Evolutionary conservation across 2,329 filamentous ascomycete genomes (phyloP).

Genomic region (Amauroascus verrucosus): DNA sequence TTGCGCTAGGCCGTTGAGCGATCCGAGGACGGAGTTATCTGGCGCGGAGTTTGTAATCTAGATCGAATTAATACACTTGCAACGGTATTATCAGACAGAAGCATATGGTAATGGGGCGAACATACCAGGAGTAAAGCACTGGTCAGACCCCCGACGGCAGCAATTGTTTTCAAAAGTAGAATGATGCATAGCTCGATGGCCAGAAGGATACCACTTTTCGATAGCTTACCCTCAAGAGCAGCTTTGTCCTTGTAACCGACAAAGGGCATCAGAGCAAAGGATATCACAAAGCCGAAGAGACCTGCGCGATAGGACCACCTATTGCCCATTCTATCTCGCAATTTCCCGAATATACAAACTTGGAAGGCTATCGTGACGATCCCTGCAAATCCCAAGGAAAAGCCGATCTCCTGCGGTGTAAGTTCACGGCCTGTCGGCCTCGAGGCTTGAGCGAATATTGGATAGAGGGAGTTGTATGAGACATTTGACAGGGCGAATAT

Average conservation of each 20-base stretch:
- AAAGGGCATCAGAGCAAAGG: slow-evolving; percentile 82
- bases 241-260: slow-evolving; percentile 63
- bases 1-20: slow-evolving; percentile 86
- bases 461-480: slow-evolving; percentile 89
- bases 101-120: slow-evolving; percentile 15
- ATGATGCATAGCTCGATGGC: slow-evolving; percentile 72
- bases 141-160: slow-evolving; percentile 77
- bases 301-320: slow-evolving; percentile 71
- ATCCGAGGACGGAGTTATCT: slow-evolving; percentile 73
- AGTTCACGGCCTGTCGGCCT: slow-evolving; percentile 68
- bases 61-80: background rate
- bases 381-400: slow-evolving; percentile 76
- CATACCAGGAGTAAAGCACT: slow-evolving; percentile 76
- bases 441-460: slow-evolving; percentile 72
- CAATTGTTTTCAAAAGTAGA: slow-evolving; percentile 79
- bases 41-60: slow-evolving; percentile 91
- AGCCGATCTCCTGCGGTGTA: slow-evolving; percentile 67
- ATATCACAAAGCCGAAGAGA: slow-evolving; percentile 66
- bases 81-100: background rate
- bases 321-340: slow-evolving; percentile 74
- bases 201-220: slow-evolving; percentile 57
- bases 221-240: slow-evolving; percentile 46
- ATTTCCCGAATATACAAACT: slow-evolving; percentile 66
- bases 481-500: slow-evolving; percentile 92
- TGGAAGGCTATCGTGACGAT: slow-evolving; percentile 83